These are phyloP conservation scores for Chaetomiaceae sp. DNA, from an alignment of 2,329 filamentous ascomycete species.

Conservation along the genomic window DNA sequence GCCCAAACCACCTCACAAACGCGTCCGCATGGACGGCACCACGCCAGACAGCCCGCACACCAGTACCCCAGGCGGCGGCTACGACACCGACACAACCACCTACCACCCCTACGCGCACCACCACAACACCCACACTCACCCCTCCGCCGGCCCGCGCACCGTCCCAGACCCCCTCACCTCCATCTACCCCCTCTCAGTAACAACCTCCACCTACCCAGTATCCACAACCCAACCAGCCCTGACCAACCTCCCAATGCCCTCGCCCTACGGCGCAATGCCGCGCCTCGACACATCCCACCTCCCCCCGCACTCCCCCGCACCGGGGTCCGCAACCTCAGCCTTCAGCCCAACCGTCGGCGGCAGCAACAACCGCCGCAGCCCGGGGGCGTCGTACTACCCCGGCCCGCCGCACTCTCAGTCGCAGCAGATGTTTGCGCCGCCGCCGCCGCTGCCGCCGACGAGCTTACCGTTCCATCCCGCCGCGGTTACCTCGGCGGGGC, in stretches of 20 bases:
- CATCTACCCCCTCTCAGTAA: conserved; percentile 17
- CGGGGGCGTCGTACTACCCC: too few relatives aligned
- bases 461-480: conserved; percentile 6
- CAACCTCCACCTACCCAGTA: conserved; percentile 10
- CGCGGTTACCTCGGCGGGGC: background rate
- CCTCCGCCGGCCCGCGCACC: conserved; percentile 22
- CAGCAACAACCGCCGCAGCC: background rate
- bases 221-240: conserved; percentile 14
- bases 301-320: conserved; percentile 15
- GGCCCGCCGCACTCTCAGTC: too few relatives aligned
- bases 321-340: conserved; percentile 20
- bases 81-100: conserved; percentile 18
- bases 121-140: conserved; percentile 15
- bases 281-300: conserved; percentile 23
- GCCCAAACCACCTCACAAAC: conserved; percentile 17
- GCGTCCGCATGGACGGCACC: conserved; percentile 20
- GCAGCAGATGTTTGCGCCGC: conserved; percentile 6
- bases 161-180: conserved; percentile 22
- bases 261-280: conserved; percentile 16
- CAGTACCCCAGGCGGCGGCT: conserved; percentile 4
- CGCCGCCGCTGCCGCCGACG: background rate
- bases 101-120: conserved; percentile 20
- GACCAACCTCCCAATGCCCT: conserved; percentile 18
- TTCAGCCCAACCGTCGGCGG: conserved; percentile 22
- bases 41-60: conserved; percentile 11